A percentile compares a stretch with the other conserved stretches of the same genome.
phyloP scores from a whole-genome alignment of 208 protist genomes.

The Leishmania gerbilli region DNA sequence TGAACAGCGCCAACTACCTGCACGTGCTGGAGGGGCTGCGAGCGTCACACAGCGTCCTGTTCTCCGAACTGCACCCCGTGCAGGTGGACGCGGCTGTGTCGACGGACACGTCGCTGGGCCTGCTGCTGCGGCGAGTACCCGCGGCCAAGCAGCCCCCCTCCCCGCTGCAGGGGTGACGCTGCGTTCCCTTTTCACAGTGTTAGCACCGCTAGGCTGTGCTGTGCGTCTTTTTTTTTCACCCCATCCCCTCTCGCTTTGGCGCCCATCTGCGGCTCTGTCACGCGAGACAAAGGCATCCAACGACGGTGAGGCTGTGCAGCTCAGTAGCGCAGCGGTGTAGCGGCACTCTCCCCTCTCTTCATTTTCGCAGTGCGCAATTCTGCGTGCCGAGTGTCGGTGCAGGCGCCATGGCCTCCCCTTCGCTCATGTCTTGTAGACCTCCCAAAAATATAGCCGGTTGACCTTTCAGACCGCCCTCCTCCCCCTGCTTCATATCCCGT shows the following conservation, averaged over 20 bases:
- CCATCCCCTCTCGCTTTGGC: too few relatives aligned
- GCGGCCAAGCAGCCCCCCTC: not conserved
- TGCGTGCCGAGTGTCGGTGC: not conserved
- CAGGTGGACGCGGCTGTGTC: conserved; percentile 18
- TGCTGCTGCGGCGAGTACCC: conserved; percentile 7
- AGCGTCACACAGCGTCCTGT: conserved; percentile 36
- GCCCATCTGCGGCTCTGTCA: not conserved
- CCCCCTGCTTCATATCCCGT: not conserved
- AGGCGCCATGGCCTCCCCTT: not conserved
- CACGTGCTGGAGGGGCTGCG: conserved; percentile 36
- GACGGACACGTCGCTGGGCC: conserved; percentile 5
- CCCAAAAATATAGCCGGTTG: not conserved
- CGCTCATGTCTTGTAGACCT: not conserved
- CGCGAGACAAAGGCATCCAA: not conserved
- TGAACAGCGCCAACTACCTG: conserved; percentile 68
- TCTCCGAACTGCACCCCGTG: conserved; percentile 36
- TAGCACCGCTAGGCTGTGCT: not conserved
- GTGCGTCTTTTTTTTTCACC: conserved; percentile 7
- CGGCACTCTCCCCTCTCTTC: not conserved
- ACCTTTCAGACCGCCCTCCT: too few relatives aligned
- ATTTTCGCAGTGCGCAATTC: not conserved
- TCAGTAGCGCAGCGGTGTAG: not conserved
- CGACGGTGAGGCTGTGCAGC: not conserved
- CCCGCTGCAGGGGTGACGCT: not conserved
- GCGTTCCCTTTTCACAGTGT: not conserved